These are phyloP conservation scores for Daldinia sp. DNA, from an alignment of 2,329 filamentous ascomycete genomes.

Conservation along the genomic window DNA sequence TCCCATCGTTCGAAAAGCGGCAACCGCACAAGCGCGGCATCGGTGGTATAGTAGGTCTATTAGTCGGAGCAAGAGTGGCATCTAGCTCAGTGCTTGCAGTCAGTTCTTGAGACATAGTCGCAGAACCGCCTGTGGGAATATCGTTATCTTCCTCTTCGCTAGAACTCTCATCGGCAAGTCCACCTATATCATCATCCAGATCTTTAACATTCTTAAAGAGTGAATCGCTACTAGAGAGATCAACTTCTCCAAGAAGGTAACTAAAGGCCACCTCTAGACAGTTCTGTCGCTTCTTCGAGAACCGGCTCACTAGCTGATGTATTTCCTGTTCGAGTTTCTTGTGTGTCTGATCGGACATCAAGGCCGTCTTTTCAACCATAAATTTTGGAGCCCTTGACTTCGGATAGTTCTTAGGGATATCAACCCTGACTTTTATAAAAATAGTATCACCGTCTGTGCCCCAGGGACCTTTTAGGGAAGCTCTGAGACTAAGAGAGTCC, in stretches of 20 bases:
- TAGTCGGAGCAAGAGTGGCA: constrained; percentile 64
- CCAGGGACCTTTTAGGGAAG: constrained; percentile 75
- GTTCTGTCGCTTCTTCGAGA: constrained; percentile 69
- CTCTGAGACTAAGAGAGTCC: constrained; percentile 68
- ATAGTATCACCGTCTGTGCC: constrained; percentile 67
- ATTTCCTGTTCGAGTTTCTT: constrained; percentile 67
- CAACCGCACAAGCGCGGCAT: constrained; percentile 70
- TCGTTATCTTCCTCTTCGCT: constrained; percentile 81
- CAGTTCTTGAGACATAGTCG: constrained; percentile 72
- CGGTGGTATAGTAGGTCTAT: constrained; percentile 66
- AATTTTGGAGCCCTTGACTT: constrained; percentile 69
- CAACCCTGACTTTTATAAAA: constrained; percentile 71
- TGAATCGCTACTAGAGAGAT: constrained; percentile 70
- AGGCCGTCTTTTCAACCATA: constrained; percentile 69
- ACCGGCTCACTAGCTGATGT: constrained; percentile 67
- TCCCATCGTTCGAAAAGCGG: constrained; percentile 71
- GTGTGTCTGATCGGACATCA: constrained; percentile 69
- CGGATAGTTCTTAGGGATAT: constrained; percentile 71
- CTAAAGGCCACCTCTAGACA: constrained; percentile 72
- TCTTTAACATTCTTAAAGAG: constrained; percentile 75
- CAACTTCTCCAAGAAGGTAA: constrained; percentile 72
- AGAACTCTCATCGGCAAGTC: constrained; percentile 79
- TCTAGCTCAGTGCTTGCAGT: constrained; percentile 66
- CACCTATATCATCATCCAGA: constrained; percentile 68
- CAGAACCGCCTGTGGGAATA: constrained; percentile 64